These are phyloP conservation scores for Cercospora sp. DNA, from an alignment of 2,329 filamentous ascomycete genomes.

Conservation along the genomic window DNA sequence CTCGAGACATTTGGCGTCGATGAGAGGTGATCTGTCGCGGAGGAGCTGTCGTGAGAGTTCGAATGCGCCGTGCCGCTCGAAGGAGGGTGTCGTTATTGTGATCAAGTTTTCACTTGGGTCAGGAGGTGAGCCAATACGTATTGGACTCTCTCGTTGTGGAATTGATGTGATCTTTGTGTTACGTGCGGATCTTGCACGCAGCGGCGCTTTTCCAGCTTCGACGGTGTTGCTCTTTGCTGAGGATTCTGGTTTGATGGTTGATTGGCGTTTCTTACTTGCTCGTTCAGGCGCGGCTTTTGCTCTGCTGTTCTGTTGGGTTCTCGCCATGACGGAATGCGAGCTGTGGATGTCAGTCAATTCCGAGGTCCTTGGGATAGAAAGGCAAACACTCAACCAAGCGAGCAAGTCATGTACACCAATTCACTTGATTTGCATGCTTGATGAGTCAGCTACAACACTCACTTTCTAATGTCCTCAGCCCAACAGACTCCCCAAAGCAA, in stretches of 20 bases:
- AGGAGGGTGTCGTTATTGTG: not conserved
- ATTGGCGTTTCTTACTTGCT: not conserved
- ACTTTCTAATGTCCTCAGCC: not conserved
- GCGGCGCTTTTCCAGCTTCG: not conserved
- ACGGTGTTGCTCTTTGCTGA: not conserved
- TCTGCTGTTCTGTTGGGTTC: not conserved
- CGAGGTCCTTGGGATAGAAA: not conserved
- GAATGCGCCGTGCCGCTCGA: not conserved
- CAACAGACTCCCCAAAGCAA: not conserved
- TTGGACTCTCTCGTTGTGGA: not conserved
- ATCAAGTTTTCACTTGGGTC: not conserved
- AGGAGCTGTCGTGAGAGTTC: not conserved
- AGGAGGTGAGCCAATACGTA: not conserved
- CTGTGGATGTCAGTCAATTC: not conserved
- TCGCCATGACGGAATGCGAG: not conserved
- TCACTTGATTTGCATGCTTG: not conserved
- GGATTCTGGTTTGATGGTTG: not conserved
- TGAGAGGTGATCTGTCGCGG: not conserved
- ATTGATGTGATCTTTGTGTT: not conserved
- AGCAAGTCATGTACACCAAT: not conserved
- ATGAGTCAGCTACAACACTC: not conserved
- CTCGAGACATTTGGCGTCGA: not conserved
- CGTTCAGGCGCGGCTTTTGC: not conserved
- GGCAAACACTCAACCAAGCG: not conserved
- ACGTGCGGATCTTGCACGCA: not conserved